Base-by-base conservation (phyloP, 2,329 filamentous ascomycete genomes). In the Boeremia lycopersici region DNA sequence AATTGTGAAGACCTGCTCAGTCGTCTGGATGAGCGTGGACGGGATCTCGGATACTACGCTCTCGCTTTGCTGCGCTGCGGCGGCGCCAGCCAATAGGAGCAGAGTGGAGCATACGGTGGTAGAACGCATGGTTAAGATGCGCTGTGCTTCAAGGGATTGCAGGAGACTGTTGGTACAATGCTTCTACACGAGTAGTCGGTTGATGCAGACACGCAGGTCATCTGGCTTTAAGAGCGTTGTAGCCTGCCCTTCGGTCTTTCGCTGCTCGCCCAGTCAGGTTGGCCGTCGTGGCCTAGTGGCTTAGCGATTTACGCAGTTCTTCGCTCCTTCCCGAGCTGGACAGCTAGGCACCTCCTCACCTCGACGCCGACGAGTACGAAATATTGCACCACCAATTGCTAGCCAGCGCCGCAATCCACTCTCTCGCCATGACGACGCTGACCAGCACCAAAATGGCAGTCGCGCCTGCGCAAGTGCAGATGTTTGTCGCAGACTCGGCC, bases 291-390 rank as follows among this genome's bases (percentile, higher is more conserved):
- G 28, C 15, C 29, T 56, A 56, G 53, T 29, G 53, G 36, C 53
- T 56, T 56, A 52, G 53, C 42, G 53, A 56, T 56, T 45, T 39
- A 48, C 54, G 46, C 54, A 52, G 59, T 66, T 64, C 62, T 66
- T 65, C 64, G 64, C 65, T 65, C 67, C 71, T 72, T 71, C 68
- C 70, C 62, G 57, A 62, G 29, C 31, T 34, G 29, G 59, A 65
- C 65, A 53, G 57, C 64, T 53, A 67, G 59, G 40, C 48, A 45
- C 48, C 41, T 45, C 41, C 41, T 46, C 62, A 58, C 51, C 47
- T 60, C 48, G 43, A 54, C 52, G 47, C 54, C 58, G 52, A 48
- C 58, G 31, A 53, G 47, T 58, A 59, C 60, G 61, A 63, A 56
- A 63, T 63, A 62, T 57, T 54, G 46, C 58, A 64, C 59, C 61